Evolutionary conservation across 2,329 filamentous ascomycete genomes (phyloP).

Genomic region (Aspergillus caelatus): DNA sequence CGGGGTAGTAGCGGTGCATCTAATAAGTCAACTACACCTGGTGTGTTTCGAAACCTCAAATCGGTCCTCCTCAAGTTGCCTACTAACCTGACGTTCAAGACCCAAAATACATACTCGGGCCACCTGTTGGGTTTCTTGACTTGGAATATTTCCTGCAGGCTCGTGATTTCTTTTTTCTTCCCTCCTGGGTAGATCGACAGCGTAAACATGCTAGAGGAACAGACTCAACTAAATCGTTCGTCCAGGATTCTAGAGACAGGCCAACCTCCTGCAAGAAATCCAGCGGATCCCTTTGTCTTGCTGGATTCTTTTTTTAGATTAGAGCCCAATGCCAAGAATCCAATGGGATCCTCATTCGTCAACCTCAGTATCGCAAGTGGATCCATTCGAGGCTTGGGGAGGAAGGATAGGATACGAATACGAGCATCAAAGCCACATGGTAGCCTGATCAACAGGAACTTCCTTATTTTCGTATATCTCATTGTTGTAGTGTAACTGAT

Average conservation of each 20-base stretch:
- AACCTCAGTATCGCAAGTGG: background rate
- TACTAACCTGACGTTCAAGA: too few relatives aligned
- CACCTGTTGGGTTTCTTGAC: too few relatives aligned
- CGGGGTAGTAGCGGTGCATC: too few relatives aligned
- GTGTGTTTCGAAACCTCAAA: too few relatives aligned
- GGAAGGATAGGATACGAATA: background rate
- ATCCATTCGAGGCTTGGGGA: background rate
- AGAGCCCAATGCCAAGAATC: background rate
- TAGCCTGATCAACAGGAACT: background rate
- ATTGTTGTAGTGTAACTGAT: background rate
- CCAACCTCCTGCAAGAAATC: background rate
- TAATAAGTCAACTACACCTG: too few relatives aligned
- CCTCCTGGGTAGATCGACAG: too few relatives aligned
- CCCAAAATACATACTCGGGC: too few relatives aligned
- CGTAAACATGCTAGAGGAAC: too few relatives aligned
- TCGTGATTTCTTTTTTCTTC: too few relatives aligned
- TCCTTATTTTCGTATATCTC: background rate
- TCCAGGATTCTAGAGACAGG: background rate
- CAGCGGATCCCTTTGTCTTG: background rate
- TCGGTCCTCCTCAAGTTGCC: too few relatives aligned
- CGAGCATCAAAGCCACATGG: background rate
- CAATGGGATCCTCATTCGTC: background rate
- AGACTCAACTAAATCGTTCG: background rate
- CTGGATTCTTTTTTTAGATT: background rate
- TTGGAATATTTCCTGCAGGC: too few relatives aligned